Conservation (phyloP, 345 rosid species). For the Eucalyptus pauciflora region DNA sequence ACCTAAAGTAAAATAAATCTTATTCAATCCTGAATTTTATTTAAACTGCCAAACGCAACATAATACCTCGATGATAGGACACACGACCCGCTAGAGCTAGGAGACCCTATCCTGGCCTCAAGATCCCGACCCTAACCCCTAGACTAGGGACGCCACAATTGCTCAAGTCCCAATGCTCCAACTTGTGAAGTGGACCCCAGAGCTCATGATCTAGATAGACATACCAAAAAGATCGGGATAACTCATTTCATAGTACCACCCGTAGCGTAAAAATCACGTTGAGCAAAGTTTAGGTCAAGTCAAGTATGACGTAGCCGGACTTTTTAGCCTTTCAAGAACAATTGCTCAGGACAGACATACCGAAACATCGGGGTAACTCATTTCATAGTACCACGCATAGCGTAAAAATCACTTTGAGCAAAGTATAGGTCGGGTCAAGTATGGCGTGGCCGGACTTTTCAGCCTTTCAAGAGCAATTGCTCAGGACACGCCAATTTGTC, state of each 20-base stretch:
- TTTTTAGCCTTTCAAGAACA: no score
- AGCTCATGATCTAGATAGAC: neutral
- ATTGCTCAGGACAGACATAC: no score
- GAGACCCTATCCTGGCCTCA: neutral
- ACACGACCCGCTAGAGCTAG: neutral
- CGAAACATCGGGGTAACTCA: no score
- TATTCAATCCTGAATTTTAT: no score
- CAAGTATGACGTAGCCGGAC: no score
- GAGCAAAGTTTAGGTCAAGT: no score
- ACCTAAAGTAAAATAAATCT: fast-evolving
- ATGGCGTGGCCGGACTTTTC: neutral
- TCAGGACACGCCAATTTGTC: neutral
- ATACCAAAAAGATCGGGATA: no score
- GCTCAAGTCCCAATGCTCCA: neutral
- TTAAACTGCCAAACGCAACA: fast-evolving
- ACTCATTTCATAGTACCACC: no score
- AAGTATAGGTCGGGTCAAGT: no score
- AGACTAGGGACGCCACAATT: neutral
- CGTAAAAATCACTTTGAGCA: no score
- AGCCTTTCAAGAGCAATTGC: neutral
- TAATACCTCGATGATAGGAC: no score
- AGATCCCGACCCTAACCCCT: neutral
- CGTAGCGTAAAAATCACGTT: neutral
- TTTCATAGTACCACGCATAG: no score
- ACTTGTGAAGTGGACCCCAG: fast-evolving